Evolutionary conservation across 2,329 filamentous ascomycete genomes (phyloP), one percentile per base, ranked within the genome.

Genomic region (Claviceps quebecensis): DNA sequence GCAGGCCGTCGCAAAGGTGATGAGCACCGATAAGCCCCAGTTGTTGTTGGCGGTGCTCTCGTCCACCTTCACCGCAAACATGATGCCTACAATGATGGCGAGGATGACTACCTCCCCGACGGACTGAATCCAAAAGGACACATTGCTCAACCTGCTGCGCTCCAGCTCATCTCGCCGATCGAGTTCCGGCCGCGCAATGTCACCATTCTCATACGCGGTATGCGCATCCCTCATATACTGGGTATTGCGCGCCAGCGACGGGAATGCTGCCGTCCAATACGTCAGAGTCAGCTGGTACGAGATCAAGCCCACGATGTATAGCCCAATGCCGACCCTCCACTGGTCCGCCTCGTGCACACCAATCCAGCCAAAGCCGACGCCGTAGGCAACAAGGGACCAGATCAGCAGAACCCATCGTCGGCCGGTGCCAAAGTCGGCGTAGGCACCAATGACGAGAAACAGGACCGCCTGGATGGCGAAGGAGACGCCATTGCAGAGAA

Each of bases 271-370:
- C 0, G 80, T 83, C 79, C 81, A 85, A 61, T 84, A 85, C 0
- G 81, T 84, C 47, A 84, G 67, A 0, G 78, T 81, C 2, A 82
- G 75, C 63, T 84, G 81, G 57, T 84, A 85, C 1, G 76, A 75
- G 55, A 86, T 80, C 43, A 84, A 62, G 2, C 81, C 81, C 16
- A 84, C 74, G 51, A 85, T 81, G 61, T 86, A 86, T 16, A 86
- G 62, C 0, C 74, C 81, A 0, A 78, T 72, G 0, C 70, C 83
- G 8, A 73, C 66, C 47, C 75, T 70, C 83, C 83, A 86, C 60
- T 81, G 70, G 3, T 72, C 68, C 16, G 73, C 64, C 0, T 72
- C 74, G 53, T 84, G 78, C 0, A 86, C 80, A 19, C 80, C 81
- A 1, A 86, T 64, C 79, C 81, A 86, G 48, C 72, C 81, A 55